Percentiles rank a stretch among this genome's conserved stretches.
Evolutionary conservation across 768 basidiomycete genomes (phyloP).

Genomic region (Leccinum fibrillosum): DNA sequence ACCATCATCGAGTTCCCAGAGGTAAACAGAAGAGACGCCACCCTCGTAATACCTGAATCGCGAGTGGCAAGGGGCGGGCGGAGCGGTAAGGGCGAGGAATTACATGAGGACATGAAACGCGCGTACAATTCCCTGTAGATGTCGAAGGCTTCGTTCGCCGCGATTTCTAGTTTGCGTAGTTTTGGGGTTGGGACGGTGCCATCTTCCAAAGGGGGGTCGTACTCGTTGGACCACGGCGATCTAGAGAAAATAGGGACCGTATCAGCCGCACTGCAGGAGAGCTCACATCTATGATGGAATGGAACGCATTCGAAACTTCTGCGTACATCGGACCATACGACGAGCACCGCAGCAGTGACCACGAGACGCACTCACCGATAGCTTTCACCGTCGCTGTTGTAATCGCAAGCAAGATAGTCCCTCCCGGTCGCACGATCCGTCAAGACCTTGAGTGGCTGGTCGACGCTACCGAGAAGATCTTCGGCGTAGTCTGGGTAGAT

Average conservation of each 20-base stretch:
- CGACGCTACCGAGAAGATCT: constrained; percentile 91
- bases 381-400: constrained; percentile 89
- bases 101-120: constrained; percentile 18
- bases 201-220: constrained; percentile 85
- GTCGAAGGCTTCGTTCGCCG: constrained; percentile 95
- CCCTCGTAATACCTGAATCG: constrained; percentile 87
- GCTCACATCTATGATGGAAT: neutral
- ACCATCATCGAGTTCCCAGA: constrained; percentile 97
- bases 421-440: constrained; percentile 77
- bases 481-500: constrained; percentile 94
- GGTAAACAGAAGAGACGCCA: constrained; percentile 94
- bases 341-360: neutral
- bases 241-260: constrained; percentile 37
- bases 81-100: neutral
- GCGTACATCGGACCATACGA: neutral
- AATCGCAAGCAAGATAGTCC: constrained; percentile 93
- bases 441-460: constrained; percentile 84
- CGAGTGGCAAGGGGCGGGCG: neutral
- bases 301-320: neutral
- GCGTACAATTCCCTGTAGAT: constrained; percentile 91
- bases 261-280: constrained; percentile 12
- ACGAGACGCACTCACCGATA: constrained; percentile 50
- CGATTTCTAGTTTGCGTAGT: constrained; percentile 86
- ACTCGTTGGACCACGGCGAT: constrained; percentile 98
- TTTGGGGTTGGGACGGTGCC: constrained; percentile 83